Conservation (phyloP, 257 asterid genomes). For the Solanum chaucha region DNA sequence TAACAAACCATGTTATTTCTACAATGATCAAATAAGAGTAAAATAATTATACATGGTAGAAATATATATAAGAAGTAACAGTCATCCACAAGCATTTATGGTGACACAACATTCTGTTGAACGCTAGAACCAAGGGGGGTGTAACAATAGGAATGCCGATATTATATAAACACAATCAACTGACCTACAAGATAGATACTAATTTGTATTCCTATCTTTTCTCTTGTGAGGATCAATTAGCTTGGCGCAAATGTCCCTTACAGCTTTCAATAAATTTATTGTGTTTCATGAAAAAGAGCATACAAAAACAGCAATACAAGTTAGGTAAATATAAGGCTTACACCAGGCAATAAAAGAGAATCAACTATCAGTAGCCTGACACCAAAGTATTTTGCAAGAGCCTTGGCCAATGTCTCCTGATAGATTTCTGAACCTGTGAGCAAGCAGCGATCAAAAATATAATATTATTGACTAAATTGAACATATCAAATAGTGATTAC, state of each 20-base stretch:
- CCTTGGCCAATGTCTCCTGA: slow-evolving; percentile 72
- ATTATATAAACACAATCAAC: background rate
- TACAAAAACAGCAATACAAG: background rate
- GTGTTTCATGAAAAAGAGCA: background rate
- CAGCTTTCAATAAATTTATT: background rate
- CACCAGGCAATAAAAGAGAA: slow-evolving; percentile 57
- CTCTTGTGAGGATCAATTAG: background rate
- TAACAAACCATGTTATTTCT: background rate
- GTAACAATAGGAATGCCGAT: background rate
- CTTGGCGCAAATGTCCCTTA: background rate
- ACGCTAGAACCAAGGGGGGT: background rate
- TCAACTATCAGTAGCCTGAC: slow-evolving; percentile 67
- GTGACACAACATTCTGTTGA: background rate
- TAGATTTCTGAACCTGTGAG: slow-evolving; percentile 80
- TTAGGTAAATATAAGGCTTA: slow-evolving; percentile 26
- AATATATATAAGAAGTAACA: background rate
- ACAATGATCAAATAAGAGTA: background rate
- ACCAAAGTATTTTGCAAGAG: slow-evolving; percentile 56
- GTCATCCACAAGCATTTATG: background rate
- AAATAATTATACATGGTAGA: background rate
- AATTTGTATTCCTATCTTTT: background rate
- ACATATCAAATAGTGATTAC: slow-evolving; percentile 9
- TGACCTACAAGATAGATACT: background rate
- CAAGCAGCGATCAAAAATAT: background rate
- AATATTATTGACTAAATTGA: background rate